Evolutionary conservation across 148 eudicot genomes (phyloP).

Genomic region (Rhododendron simsii): DNA sequence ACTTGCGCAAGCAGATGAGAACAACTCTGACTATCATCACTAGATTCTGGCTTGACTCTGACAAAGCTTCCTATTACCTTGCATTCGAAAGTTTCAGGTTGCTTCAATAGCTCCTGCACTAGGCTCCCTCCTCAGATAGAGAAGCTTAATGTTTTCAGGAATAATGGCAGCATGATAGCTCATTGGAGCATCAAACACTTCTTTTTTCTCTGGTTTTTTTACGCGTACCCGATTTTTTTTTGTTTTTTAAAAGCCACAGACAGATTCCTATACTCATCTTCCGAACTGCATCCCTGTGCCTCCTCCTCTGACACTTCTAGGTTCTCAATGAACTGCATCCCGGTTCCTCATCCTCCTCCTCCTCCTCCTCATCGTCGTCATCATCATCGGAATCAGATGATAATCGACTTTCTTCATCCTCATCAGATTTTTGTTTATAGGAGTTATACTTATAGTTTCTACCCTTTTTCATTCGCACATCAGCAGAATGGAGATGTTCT

Average conservation of each 20-base stretch:
- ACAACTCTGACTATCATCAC: conserved; percentile 27
- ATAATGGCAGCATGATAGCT: conserved; percentile 51
- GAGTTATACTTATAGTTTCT: conserved; percentile 17
- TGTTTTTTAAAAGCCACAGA: conserved; percentile 32
- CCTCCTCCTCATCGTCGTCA: neutral
- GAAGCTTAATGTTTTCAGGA: conserved; percentile 63
- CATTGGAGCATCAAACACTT: conserved; percentile 19
- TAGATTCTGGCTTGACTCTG: conserved; percentile 53
- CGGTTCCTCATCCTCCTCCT: conserved; percentile 7
- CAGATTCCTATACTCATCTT: conserved; percentile 25
- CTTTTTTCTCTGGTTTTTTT: conserved; percentile 21
- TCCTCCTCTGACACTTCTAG: conserved; percentile 43
- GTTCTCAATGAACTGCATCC: conserved; percentile 45
- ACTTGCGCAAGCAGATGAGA: conserved; percentile 66
- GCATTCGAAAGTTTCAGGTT: conserved; percentile 58
- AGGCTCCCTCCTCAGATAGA: conserved; percentile 75
- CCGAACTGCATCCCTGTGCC: conserved; percentile 33
- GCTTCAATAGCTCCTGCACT: conserved; percentile 46
- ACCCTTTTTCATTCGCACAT: conserved; percentile 35
- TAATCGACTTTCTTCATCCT: conserved; percentile 19
- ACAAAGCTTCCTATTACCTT: conserved; percentile 80
- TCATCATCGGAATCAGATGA: conserved; percentile 22
- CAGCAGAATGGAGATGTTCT: conserved; percentile 55
- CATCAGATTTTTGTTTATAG: conserved; percentile 36
- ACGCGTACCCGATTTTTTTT: conserved; percentile 28